These are phyloP conservation scores for Debaryomyces prosopidis DNA, from an alignment of 805 yeast species.

Conservation along the genomic window DNA sequence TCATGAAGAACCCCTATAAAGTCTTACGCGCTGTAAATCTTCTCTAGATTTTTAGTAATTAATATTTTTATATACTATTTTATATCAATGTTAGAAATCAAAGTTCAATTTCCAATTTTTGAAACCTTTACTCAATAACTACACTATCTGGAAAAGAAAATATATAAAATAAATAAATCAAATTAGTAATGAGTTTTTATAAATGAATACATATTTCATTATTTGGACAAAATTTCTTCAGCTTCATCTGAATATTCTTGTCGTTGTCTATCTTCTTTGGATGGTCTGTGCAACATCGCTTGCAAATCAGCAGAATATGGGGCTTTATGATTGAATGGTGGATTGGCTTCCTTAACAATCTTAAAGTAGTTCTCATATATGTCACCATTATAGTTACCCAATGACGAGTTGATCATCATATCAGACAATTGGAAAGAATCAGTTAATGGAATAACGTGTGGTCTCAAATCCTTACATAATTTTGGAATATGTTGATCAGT, in stretches of 20 bases:
- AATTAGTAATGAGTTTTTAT: too few relatives aligned
- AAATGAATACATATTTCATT: background rate
- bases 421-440: constrained; percentile 81
- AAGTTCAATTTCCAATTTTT: too few relatives aligned
- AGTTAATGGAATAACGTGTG: constrained; percentile 70
- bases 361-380: constrained; percentile 73
- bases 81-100: too few relatives aligned
- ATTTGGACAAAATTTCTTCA: constrained; percentile 20
- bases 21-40: background rate
- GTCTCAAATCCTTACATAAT: constrained; percentile 40
- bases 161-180: too few relatives aligned
- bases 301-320: constrained; percentile 46
- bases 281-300: constrained; percentile 30
- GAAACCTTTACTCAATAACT: too few relatives aligned
- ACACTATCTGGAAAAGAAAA: too few relatives aligned
- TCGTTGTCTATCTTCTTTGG: constrained; percentile 30
- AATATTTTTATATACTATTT: too few relatives aligned
- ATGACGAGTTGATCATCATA: constrained; percentile 73
- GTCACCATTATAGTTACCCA: constrained; percentile 78
- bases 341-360: constrained; percentile 48
- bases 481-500: constrained; percentile 22
- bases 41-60: too few relatives aligned
- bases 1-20: constrained; percentile 1
- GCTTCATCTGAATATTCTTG: constrained; percentile 28
- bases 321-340: constrained; percentile 55